Percentiles rank a stretch among this genome's conserved stretches.
Evolutionary conservation across 2,329 filamentous ascomycete species (phyloP).

Genomic region (Pyricularia sp.): DNA sequence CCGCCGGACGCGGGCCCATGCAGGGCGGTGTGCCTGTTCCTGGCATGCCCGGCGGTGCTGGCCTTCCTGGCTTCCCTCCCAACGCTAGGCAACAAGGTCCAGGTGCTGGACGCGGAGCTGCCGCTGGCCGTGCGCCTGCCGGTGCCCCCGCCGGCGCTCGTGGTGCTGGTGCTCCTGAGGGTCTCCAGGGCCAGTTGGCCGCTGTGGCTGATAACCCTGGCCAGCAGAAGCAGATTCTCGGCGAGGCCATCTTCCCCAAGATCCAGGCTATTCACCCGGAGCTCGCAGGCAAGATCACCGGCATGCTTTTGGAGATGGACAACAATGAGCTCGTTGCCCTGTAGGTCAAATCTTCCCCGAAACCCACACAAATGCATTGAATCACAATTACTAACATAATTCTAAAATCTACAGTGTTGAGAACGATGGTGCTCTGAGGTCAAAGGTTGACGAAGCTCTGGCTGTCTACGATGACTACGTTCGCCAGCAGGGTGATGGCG

Average conservation of each 20-base stretch:
- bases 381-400: neutral
- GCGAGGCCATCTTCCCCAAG: constrained; percentile 97
- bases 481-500: constrained; percentile 58
- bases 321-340: constrained; percentile 88
- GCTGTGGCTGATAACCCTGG: constrained; percentile 39
- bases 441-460: constrained; percentile 96
- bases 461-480: constrained; percentile 98
- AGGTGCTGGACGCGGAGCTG: constrained; percentile 30
- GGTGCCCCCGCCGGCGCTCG: constrained; percentile 39
- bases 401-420: constrained; percentile 56
- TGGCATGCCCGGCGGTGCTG: constrained; percentile 37
- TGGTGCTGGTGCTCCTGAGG: constrained; percentile 21
- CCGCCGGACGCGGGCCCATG: constrained; percentile 57
- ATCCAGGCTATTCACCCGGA: constrained; percentile 91
- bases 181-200: constrained; percentile 49
- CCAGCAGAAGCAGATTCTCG: constrained; percentile 98
- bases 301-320: constrained; percentile 99
- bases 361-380: neutral
- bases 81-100: constrained; percentile 39
- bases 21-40: constrained; percentile 42
- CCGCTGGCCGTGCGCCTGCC: constrained; percentile 29
- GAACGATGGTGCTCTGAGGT: constrained; percentile 78
- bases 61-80: constrained; percentile 48
- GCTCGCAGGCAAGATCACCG: constrained; percentile 97
- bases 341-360: constrained; percentile 51